These are phyloP conservation scores for Pichia membranifaciens DNA, from an alignment of 805 yeast species.

Conservation along the genomic window DNA sequence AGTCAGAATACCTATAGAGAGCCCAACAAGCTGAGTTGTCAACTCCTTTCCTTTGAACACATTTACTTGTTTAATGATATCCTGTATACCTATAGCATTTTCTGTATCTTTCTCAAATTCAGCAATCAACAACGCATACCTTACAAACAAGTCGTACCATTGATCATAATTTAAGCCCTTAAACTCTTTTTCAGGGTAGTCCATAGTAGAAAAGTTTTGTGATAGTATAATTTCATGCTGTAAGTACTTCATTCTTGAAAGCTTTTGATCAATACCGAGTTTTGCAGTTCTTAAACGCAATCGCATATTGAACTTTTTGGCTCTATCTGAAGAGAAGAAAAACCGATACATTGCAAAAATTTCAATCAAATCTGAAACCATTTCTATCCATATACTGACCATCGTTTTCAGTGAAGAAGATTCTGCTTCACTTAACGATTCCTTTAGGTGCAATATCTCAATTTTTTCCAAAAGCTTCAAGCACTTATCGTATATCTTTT, in stretches of 20 bases:
- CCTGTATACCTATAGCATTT: constrained; percentile 64
- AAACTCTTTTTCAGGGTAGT: constrained; percentile 50
- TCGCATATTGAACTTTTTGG: constrained; percentile 63
- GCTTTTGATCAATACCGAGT: constrained; percentile 65
- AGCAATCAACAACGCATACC: constrained; percentile 64
- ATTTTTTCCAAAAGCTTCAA: constrained; percentile 45
- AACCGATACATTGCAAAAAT: constrained; percentile 71
- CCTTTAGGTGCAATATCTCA: constrained; percentile 15
- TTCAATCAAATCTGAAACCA: constrained; percentile 78
- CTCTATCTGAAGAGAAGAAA: constrained; percentile 74
- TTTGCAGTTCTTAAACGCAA: constrained; percentile 56
- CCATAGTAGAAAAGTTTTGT: constrained; percentile 22
- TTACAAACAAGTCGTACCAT: constrained; percentile 85
- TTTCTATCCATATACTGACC: constrained; percentile 76
- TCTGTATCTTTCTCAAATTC: constrained; percentile 47
- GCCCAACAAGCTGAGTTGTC: constrained; percentile 55
- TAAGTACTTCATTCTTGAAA: constrained; percentile 60
- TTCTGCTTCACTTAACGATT: constrained; percentile 16
- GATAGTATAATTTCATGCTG: constrained; percentile 47
- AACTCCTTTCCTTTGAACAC: constrained; percentile 64
- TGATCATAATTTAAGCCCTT: constrained; percentile 70
- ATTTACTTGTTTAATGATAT: constrained; percentile 69
- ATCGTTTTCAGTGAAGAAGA: constrained; percentile 33
- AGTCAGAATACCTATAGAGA: constrained; percentile 45
- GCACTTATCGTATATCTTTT: constrained; percentile 43